Base-by-base conservation (phyloP, 768 basidiomycete genomes). In the Rhizopogon vesiculosus region DNA sequence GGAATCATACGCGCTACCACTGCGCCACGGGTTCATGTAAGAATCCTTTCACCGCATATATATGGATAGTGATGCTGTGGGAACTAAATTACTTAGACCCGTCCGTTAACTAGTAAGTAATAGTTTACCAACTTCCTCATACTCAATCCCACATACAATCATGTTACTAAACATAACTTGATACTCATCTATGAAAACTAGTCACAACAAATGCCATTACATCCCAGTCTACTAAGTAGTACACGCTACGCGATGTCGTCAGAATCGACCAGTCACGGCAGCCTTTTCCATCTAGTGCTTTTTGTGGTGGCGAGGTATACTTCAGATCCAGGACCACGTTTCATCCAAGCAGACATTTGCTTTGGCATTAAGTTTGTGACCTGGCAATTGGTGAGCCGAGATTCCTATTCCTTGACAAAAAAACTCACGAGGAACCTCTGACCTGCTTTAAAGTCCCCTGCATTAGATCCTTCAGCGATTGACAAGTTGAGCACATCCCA, bases 311-410 rank as follows among this genome's bases (percentile, higher is more conserved):
- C 76, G 57, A 96, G 69, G 68, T 83, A 91, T 2, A 93, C 78
- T 64, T 89, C 84, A 10, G 83, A 78, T n/a, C 75, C 81, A 15
- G 78, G 78, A 49, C 73, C 56, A n/a, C 64, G 69, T 41, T 75
- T 78, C 81, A 87, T 87, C 91, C 92, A 93, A 16, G 89, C 81
- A 4, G 75, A 80, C 6, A 69, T 73, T 38, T 89, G 83, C 16
- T 79, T 83, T 6, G 92, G 92, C 28, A 81, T 65, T 54, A 93
- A 61, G 64, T 91, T 93, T 18, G 87, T 87, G 5, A 87, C 59
- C 56, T 68, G 19, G 28, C 5, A 19, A 49, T 38, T 28, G 3
- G 38, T 29, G 41, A 42, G 48, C 8, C 2, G 19, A 49, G 15
- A 16, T 1, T 38, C 19, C 19, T 38, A 16, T 15, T 49, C 13